Percentiles rank a stretch among this genome's conserved stretches.
These are phyloP conservation scores for Colletotrichum lini DNA, from an alignment of 2,329 filamentous ascomycete species.

Conservation along the genomic window DNA sequence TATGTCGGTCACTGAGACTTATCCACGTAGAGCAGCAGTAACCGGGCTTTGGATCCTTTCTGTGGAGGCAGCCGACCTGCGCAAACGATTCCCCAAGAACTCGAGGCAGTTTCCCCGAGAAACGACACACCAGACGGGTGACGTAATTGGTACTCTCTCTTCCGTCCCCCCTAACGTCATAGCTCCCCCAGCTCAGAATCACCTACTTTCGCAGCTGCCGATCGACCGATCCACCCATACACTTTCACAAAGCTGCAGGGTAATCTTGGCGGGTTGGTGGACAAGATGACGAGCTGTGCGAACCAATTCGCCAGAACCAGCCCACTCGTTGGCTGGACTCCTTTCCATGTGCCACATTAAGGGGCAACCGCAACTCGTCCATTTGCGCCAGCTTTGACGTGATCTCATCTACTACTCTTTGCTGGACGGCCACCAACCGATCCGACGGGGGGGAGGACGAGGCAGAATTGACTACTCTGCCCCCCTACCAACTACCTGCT, in stretches of 20 bases:
- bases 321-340: constrained; percentile 19
- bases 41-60: neutral
- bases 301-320: constrained; percentile 16
- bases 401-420: constrained; percentile 9
- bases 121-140: constrained; percentile 3
- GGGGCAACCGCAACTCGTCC: constrained; percentile 22
- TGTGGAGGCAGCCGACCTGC: neutral
- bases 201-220: constrained; percentile 23
- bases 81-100: neutral
- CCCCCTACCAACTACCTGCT: constrained; percentile 2
- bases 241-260: constrained; percentile 22
- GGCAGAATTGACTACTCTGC: constrained; percentile 12
- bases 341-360: constrained; percentile 17
- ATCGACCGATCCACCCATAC: constrained; percentile 26
- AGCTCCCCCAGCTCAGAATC: constrained; percentile 16
- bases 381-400: constrained; percentile 36
- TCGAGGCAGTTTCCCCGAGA: neutral
- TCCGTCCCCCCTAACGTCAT: constrained; percentile 26
- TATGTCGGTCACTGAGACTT: neutral
- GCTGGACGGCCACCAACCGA: neutral
- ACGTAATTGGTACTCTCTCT: constrained; percentile 21
- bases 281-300: constrained; percentile 28
- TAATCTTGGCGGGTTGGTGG: constrained; percentile 33
- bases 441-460: neutral
- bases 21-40: neutral